Conservation (phyloP, 78 protist genomes). For the Cyanophora paradoxa region DNA sequence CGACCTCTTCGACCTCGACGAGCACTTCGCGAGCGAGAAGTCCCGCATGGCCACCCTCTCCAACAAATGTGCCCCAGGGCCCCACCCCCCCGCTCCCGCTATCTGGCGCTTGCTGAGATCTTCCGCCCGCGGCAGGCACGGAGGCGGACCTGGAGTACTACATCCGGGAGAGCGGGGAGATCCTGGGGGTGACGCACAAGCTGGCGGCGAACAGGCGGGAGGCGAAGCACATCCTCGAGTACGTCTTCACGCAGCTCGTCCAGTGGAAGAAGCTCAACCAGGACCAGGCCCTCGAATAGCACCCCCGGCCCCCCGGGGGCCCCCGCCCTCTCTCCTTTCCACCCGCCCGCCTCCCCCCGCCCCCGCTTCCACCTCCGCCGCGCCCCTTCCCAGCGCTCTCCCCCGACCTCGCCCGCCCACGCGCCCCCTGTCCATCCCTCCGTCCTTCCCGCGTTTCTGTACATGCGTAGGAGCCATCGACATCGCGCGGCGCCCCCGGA, state of each 20-base stretch:
- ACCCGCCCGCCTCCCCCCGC: no score
- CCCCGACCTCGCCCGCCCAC: no score
- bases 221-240: conserved; percentile 34
- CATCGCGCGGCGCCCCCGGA: no score
- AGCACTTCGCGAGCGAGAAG: conserved; percentile 60
- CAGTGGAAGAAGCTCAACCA: conserved; percentile 33
- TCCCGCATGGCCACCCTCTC: background rate
- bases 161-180: conserved; percentile 40
- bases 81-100: background rate
- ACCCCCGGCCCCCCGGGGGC: no score
- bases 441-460: no score
- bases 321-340: no score
- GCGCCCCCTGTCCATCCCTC: no score
- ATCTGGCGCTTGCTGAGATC: background rate
- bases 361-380: no score
- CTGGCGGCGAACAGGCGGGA: conserved; percentile 5
- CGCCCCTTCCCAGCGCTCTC: no score
- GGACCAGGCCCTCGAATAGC: no score
- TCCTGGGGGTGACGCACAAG: conserved; percentile 32
- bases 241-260: conserved; percentile 21
- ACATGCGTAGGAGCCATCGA: no score
- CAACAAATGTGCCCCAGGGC: background rate
- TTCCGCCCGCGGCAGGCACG: conserved; percentile 11
- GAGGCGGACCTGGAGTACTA: conserved; percentile 38
- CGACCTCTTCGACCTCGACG: conserved; percentile 81